Base-by-base conservation (phyloP, 1,139 yeast species). In the Taiozyma onychis region DNA sequence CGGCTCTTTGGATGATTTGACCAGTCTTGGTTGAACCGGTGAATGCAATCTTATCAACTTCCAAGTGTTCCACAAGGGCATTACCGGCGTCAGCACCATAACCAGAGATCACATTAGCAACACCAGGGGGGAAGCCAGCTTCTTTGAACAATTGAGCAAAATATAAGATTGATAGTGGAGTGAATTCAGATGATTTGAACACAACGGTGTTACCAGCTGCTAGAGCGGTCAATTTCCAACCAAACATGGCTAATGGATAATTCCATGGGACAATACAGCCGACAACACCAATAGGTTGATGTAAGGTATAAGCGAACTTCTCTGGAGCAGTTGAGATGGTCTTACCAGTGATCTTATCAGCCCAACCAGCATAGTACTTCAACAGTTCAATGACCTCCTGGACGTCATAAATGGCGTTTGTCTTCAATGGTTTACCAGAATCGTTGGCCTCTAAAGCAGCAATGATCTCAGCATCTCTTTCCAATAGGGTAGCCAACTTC, bases 331-430 rank as follows among this genome's bases (percentile, higher is more conserved):
- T 74, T 56, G 88, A 91, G 60, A 88, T 83, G 45, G 84, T 81
- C 55, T 76, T 76, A 44, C 97, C 97, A 51, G 80, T 71, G 57
- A 84, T 75, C 72, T 89, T 89, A 69, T 86, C 95, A 45, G 96
- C 91, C 82, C 88, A 85, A 48, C 96, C 97, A 26, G 93, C 96
- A 66, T 79, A 78, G 76, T 85, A 73, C 73, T 84, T 75, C 73
- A 84, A 72, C 66, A 85, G 72, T 62, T 79, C 70, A 65, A 85
- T 63, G 67, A 83, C 72, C 70, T 80, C 70, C 65, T 75, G 80
- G 48, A 89, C 73, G 64, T 89, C 96, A 53, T 71, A 79, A 48
- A 70, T 61, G 11, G 84, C 78, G 60, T 80, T 80, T 50, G 74
- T 68, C 49, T 70, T 68, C 54, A 71, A 63, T 44, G 88, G 85